Evolutionary conservation across 768 basidiomycete genomes (phyloP).

Genomic region (Calocybe gangraenosa): DNA sequence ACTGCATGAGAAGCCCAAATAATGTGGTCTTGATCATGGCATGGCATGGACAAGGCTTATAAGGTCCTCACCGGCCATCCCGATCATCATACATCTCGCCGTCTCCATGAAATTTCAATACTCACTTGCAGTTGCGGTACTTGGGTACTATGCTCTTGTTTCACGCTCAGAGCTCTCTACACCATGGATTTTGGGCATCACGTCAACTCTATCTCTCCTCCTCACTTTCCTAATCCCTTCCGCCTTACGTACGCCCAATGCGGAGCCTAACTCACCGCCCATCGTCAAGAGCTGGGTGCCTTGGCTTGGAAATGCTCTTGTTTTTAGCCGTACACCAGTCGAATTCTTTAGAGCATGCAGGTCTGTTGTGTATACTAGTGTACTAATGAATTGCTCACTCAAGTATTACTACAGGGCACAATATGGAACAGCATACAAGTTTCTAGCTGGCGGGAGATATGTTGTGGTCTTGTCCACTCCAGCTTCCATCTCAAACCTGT

Average conservation of each 20-base stretch:
- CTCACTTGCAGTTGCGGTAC: background rate
- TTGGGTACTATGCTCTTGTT: background rate
- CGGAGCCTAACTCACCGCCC: background rate
- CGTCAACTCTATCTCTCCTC: background rate
- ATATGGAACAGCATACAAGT: slow-evolving; percentile 4
- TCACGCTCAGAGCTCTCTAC: background rate
- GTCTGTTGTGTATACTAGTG: too few species aligned
- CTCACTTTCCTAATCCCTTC: background rate
- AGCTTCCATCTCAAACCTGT: slow-evolving; percentile 2
- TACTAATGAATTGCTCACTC: too few species aligned
- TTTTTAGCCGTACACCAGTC: too few species aligned
- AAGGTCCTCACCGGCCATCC: background rate
- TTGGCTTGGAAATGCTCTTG: too few species aligned
- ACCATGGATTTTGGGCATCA: background rate
- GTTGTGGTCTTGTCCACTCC: slow-evolving; percentile 3
- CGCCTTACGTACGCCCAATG: background rate
- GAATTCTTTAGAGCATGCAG: too few species aligned
- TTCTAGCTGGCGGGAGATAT: slow-evolving; percentile 3
- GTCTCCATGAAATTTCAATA: background rate
- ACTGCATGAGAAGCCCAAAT: too few species aligned
- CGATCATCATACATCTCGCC: background rate
- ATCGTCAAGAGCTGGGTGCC: too few species aligned
- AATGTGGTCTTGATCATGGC: too few species aligned
- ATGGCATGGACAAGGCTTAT: background rate
- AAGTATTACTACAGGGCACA: too few species aligned